Conservation (phyloP, 129 eudicot genomes). For the Flaveria trinervia region DNA sequence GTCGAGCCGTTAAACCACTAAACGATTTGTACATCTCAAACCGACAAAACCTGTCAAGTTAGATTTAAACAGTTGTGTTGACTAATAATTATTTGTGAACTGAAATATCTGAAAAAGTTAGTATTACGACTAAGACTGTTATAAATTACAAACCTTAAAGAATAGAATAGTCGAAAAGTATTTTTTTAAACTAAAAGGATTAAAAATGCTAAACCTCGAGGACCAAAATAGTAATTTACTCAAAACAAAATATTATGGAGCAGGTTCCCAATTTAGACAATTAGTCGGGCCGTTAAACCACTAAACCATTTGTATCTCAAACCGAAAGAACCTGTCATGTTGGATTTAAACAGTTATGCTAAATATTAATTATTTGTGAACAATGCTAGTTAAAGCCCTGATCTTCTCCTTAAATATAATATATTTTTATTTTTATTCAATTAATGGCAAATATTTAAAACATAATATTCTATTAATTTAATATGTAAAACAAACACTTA, state of each 20-base stretch:
- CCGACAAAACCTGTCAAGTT: too few species aligned
- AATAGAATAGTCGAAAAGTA: too few species aligned
- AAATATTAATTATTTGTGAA: background rate
- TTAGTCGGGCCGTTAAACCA: background rate
- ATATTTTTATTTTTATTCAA: background rate
- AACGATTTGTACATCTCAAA: too few species aligned
- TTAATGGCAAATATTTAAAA: background rate
- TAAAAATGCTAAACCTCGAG: too few species aligned
- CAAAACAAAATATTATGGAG: background rate
- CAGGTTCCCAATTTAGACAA: too few species aligned
- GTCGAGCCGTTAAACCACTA: background rate
- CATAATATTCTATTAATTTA: background rate
- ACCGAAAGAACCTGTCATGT: too few species aligned
- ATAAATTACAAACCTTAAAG: too few species aligned
- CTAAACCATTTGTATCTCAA: background rate
- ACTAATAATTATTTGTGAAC: background rate
- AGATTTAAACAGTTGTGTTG: background rate
- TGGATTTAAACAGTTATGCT: too few species aligned
- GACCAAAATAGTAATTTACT: too few species aligned
- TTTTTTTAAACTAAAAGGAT: too few species aligned
- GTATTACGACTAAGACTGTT: too few species aligned
- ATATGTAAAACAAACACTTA: conserved; percentile 10
- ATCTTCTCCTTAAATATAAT: background rate
- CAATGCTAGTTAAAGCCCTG: background rate
- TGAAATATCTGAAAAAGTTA: too few species aligned